These are phyloP conservation scores for Talaromyces sp. DNA, from an alignment of 2,329 filamentous ascomycete species.

Conservation along the genomic window DNA sequence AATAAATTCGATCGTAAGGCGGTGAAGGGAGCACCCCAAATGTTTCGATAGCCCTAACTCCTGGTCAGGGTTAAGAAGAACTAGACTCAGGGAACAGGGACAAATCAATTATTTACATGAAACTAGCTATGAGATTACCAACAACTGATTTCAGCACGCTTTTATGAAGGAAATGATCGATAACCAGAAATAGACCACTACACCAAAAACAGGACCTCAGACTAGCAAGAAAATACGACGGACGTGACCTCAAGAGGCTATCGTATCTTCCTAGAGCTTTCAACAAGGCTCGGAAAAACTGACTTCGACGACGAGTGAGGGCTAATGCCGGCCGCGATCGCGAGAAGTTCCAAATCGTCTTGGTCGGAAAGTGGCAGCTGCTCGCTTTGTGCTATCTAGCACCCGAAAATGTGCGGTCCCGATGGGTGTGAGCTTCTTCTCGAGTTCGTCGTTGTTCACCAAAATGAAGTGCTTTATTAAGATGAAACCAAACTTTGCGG, in stretches of 20 bases:
- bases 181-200: neutral
- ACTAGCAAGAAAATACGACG: neutral
- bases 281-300: no score
- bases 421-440: no score
- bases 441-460: no score
- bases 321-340: no score
- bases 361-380: no score
- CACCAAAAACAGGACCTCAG: neutral
- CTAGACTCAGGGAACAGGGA: neutral
- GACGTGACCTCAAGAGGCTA: neutral
- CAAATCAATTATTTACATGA: neutral
- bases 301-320: no score
- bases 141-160: neutral
- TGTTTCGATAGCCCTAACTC: neutral
- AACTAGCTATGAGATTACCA: neutral
- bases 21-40: constrained; percentile 16
- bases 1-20: constrained; percentile 21
- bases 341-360: no score
- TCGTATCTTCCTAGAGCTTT: neutral
- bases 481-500: neutral
- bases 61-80: neutral
- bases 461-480: neutral
- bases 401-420: no score
- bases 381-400: no score
- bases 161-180: neutral